A percentile compares a stretch with the other conserved stretches of the same genome.
These are phyloP conservation scores for Apiotrichum montevideense DNA, from an alignment of 1,284 basidiomycete species.

Conservation along the genomic window DNA sequence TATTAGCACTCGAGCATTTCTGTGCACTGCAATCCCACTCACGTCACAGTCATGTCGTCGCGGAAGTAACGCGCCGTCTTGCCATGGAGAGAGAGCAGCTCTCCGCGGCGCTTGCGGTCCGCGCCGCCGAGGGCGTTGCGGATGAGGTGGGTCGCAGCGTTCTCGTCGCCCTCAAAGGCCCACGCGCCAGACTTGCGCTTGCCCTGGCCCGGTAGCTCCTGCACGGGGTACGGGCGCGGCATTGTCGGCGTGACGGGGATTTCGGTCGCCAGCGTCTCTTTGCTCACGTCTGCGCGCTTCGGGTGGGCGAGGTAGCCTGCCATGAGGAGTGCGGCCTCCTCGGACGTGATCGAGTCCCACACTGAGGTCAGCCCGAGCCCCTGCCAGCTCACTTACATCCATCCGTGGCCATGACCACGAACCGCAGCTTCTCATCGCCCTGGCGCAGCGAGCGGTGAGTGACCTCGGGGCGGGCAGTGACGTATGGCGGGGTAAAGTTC, in stretches of 20 bases:
- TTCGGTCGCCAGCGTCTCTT: slow-evolving; percentile 25
- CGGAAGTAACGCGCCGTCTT: slow-evolving; percentile 71
- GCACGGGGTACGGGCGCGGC: slow-evolving; percentile 37
- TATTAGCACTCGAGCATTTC: neutral
- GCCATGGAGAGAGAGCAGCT: slow-evolving; percentile 76
- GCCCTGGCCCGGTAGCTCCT: slow-evolving; percentile 28
- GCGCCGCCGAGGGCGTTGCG: slow-evolving; percentile 90
- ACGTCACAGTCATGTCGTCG: slow-evolving; percentile 87
- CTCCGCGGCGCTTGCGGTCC: slow-evolving; percentile 60
- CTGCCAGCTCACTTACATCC: slow-evolving; percentile 51
- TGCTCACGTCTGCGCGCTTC: slow-evolving; percentile 39
- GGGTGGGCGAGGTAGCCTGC: slow-evolving; percentile 73
- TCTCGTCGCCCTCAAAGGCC: slow-evolving; percentile 76
- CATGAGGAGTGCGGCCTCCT: slow-evolving; percentile 86
- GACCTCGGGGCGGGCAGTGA: slow-evolving; percentile 83
- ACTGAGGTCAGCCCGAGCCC: slow-evolving; percentile 42
- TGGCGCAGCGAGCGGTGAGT: slow-evolving; percentile 61
- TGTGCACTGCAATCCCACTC: slow-evolving; percentile 49
- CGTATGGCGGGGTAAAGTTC: slow-evolving; percentile 87
- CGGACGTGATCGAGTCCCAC: slow-evolving; percentile 92
- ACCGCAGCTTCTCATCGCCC: slow-evolving; percentile 53
- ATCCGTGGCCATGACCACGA: slow-evolving; percentile 85
- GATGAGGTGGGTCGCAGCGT: slow-evolving; percentile 84
- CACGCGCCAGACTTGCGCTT: slow-evolving; percentile 50
- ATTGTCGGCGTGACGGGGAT: slow-evolving; percentile 20